Conservation (phyloP, 2,329 filamentous ascomycete genomes). For the Hymenoscyphus infarciens region DNA sequence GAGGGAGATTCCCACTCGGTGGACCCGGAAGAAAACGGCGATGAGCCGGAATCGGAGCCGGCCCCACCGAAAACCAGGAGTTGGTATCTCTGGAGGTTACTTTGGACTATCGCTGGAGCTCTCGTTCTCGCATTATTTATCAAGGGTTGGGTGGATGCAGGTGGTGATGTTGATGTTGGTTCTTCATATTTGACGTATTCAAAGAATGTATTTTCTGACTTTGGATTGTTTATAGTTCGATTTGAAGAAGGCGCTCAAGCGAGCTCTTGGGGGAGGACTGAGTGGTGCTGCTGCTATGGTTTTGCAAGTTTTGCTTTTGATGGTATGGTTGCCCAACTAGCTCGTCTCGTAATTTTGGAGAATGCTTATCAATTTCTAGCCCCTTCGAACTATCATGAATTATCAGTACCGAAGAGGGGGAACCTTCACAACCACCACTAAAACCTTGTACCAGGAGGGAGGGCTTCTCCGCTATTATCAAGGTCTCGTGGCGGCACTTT, state of each 20-base stretch:
- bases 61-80: background rate
- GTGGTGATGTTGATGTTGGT: conserved; percentile 39
- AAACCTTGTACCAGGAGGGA: conserved; percentile 42
- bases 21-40: no score
- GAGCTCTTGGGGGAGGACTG: conserved; percentile 44
- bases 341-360: background rate
- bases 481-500: conserved; percentile 43
- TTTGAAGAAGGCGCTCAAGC: conserved; percentile 41
- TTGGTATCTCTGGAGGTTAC: background rate
- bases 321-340: conserved; percentile 36
- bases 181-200: conserved; percentile 2
- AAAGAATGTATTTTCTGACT: background rate
- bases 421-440: conserved; percentile 39
- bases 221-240: conserved; percentile 37
- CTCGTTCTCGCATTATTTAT: conserved; percentile 40
- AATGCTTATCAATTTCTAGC: conserved; percentile 34
- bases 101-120: conserved; percentile 26
- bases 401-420: conserved; percentile 48
- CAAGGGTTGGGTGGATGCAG: conserved; percentile 45
- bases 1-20: background rate
- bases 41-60: background rate
- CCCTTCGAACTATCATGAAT: conserved; percentile 49
- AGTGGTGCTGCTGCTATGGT: conserved; percentile 49
- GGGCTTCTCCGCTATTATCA: conserved; percentile 45
- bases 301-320: conserved; percentile 45